Evolutionary conservation across 805 yeast species (phyloP), one percentile per base, ranked within the genome.

Genomic region (Wickerhamiella kazuoi): DNA sequence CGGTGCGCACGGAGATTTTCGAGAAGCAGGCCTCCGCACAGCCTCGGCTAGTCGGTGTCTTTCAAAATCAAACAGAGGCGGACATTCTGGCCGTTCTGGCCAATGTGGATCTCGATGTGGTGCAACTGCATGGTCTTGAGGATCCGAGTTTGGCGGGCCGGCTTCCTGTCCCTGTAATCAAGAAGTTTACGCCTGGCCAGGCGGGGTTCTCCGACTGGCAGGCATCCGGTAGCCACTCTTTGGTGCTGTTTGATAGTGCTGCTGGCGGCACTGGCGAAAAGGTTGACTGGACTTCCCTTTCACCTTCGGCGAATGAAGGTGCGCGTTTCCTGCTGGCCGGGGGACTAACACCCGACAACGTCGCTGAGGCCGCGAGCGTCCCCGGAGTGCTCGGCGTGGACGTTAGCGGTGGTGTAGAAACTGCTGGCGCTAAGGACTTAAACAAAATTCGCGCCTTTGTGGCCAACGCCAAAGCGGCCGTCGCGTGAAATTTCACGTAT

Each of bases 391-490:
- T 75, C 29, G 97, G 96, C 3, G 87, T 80, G 20, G 98, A 87
- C 59, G 97, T 90, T 5, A 78, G 94, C 51, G 84, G 95, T 8
- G 98, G 98, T 1, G 94, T 86, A 1, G 98, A 90, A 54, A 72
- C 77, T 0, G 35, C 72, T 33, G 94, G 94, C 2, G 55, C 48
- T 1, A 90, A 87, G 57, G 94, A 84, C 55, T 50, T 62, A 36
- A 53, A 40, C 1, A 87, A 84, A 59, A 72, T 87, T 17, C 50
- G 50, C 40, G 40, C 43, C 13, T 87, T 86, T 57, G 61, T 87
- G 4, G 41, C 41, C 3, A 68, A 67, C 46, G 83, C 78, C 2
- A 63, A 62, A 23, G 26, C 26, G 11, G 26, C 26, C 6, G 26
- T n/a, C n/a, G n/a, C n/a, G n/a, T n/a, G n/a, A n/a, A n/a, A n/a